Evolutionary conservation across 371 early-diverging fungal genomes (phyloP), one percentile per base, ranked within the genome.

Genomic region (Funneliformis caledonium): DNA sequence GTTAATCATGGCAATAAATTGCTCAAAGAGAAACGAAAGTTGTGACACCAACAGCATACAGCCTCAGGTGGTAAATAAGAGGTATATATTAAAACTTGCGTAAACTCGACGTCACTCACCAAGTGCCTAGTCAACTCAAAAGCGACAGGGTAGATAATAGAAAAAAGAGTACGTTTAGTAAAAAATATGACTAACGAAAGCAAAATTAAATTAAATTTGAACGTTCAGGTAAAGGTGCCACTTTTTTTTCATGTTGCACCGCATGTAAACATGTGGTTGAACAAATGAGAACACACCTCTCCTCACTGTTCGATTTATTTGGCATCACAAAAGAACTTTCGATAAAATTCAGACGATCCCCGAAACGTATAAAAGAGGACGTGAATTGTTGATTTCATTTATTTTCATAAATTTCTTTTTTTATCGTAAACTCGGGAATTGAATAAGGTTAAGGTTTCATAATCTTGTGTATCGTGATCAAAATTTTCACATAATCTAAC

Each of bases 91-190:
- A 16, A 67, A 33, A 22, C 22, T 6, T 67, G 22, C 67, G 26
- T 37, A 2, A 37, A 67, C 67, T 8, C 26, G 33, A 67, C 67
- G 67, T 67, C 67, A 67, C 67, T 67, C 67, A 14, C 67, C 37
- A 67, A 33, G 37, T 67, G 16, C 14, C 14, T 33, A 67, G 33
- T 33, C 67, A 67, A 67, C 67, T 67, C 37, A 42, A 22, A 67
- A 67, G 67, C 22, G 14, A 67, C 37, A 37, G 67, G 67, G 26
- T 26, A 26, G 26, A 37, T 33, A 67, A 37, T 26, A 12, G 37
- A 67, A 67, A 33, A 42, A 67, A 37, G 11, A 31, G 2, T 37
- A 26, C 26, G 26, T 26, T 26, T 26, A 26, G 26, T 26, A 26
- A 37, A 37, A 37, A 37, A 37, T 2, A 37, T 59, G n/a, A 59